These are phyloP conservation scores for Zea luxurians DNA, from an alignment of 176 grass and related monocot species.

Conservation along the genomic window DNA sequence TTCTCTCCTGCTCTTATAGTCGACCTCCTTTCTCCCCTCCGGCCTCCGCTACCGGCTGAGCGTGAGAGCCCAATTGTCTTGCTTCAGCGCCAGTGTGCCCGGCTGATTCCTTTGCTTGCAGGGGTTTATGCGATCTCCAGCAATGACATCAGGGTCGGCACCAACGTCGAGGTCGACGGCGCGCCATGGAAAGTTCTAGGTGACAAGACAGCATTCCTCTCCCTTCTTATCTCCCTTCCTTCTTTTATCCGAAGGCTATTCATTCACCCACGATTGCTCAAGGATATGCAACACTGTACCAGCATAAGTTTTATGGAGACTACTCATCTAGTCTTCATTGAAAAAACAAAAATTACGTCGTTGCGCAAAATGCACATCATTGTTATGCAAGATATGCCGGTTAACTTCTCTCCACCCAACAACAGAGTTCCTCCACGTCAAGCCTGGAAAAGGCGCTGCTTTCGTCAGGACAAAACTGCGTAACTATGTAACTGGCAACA, in stretches of 20 bases:
- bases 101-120: slow-evolving; percentile 28
- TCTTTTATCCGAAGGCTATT: background rate
- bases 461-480: slow-evolving; percentile 94
- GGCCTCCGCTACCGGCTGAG: background rate
- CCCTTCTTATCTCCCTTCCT: background rate
- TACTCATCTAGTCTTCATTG: background rate
- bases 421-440: slow-evolving; percentile 95
- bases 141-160: slow-evolving; percentile 90
- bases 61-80: background rate
- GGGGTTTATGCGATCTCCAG: slow-evolving; percentile 81
- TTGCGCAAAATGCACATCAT: background rate
- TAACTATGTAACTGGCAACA: slow-evolving; percentile 88
- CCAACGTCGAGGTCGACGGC: slow-evolving; percentile 83
- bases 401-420: slow-evolving; percentile 17
- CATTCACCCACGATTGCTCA: background rate
- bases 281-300: background rate
- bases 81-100: background rate
- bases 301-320: background rate
- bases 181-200: slow-evolving; percentile 81
- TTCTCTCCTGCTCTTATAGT: background rate
- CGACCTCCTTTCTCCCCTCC: background rate
- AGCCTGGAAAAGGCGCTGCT: slow-evolving; percentile 97
- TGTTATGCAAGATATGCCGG: background rate
- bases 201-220: slow-evolving; percentile 21
- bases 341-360: background rate